A percentile compares a stretch with the other conserved stretches of the same genome.
phyloP scores from a whole-genome alignment of 2,329 filamentous ascomycete genomes.

The Byssothecium circinans region DNA sequence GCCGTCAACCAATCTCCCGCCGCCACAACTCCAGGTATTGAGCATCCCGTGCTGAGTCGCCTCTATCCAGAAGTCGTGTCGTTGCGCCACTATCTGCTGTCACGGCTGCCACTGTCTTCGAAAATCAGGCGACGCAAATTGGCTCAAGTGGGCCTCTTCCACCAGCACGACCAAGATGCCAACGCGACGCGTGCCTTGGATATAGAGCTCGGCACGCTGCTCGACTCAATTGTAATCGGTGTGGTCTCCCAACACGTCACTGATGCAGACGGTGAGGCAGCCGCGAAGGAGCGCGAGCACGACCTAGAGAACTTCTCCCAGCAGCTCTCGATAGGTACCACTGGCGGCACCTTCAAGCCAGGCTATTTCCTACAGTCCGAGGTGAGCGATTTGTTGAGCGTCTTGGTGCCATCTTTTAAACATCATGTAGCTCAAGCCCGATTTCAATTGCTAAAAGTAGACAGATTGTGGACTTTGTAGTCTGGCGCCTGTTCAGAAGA shows the following conservation, averaged over 20 bases:
- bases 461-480: slow-evolving; percentile 55
- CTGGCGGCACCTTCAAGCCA: slow-evolving; percentile 31
- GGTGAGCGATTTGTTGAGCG: slow-evolving; percentile 37
- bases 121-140: slow-evolving; percentile 55
- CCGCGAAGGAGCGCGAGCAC: slow-evolving; percentile 42
- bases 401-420: neutral
- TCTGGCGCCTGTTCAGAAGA: slow-evolving; percentile 75
- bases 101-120: slow-evolving; percentile 67
- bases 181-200: slow-evolving; percentile 45
- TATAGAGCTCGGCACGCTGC: slow-evolving; percentile 55
- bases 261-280: slow-evolving; percentile 54
- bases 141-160: slow-evolving; percentile 35
- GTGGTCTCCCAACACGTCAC: slow-evolving; percentile 35
- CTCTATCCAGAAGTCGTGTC: slow-evolving; percentile 69
- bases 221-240: slow-evolving; percentile 73
- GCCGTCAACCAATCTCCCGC: slow-evolving; percentile 33
- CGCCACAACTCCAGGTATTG: slow-evolving; percentile 37
- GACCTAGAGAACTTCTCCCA: slow-evolving; percentile 52
- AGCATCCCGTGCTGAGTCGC: slow-evolving; percentile 66
- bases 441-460: slow-evolving; percentile 18
- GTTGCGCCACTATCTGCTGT: slow-evolving; percentile 70
- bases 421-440: slow-evolving; percentile 1
- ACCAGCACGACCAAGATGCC: slow-evolving; percentile 11
- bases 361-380: slow-evolving; percentile 46
- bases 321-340: slow-evolving; percentile 41